phyloP scores from a whole-genome alignment of 352 stramenopile genomes.

The Globisporangium cederbergense region DNA sequence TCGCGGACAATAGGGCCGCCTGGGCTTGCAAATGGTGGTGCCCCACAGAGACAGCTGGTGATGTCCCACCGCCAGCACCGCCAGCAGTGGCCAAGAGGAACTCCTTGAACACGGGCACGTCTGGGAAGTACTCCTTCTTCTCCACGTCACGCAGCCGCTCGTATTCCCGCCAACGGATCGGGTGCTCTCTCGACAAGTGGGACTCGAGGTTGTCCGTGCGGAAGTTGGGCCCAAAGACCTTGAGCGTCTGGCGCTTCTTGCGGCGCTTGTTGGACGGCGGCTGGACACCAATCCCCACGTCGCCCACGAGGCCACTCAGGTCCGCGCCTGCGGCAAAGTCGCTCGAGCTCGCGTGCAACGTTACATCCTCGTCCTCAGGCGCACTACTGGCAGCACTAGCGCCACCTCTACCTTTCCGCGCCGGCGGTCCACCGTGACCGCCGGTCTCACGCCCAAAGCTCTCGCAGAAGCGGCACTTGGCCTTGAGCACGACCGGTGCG shows the following conservation, averaged over 20 bases:
- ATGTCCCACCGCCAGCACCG: not conserved
- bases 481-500: conserved; percentile 35
- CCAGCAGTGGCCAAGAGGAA: conserved; percentile 11
- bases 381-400: not conserved
- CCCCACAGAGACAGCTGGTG: not conserved
- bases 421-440: not conserved
- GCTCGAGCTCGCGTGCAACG: conserved; percentile 12
- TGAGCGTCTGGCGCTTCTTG: conserved; percentile 61
- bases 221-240: conserved; percentile 56
- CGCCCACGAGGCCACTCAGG: not conserved
- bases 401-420: not conserved
- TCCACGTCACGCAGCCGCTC: conserved; percentile 40
- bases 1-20: not conserved
- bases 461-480: conserved; percentile 63
- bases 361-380: not conserved
- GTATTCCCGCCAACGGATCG: conserved; percentile 47
- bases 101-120: conserved; percentile 27
- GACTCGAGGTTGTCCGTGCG: conserved; percentile 57
- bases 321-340: conserved; percentile 9
- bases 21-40: not conserved
- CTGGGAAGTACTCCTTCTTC: conserved; percentile 46
- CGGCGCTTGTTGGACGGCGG: conserved; percentile 30
- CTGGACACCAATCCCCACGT: not conserved
- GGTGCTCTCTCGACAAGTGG: conserved; percentile 46
- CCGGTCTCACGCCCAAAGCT: conserved; percentile 41